Conservation (phyloP, 805 yeast species). For the Jamesozyma piceae region DNA sequence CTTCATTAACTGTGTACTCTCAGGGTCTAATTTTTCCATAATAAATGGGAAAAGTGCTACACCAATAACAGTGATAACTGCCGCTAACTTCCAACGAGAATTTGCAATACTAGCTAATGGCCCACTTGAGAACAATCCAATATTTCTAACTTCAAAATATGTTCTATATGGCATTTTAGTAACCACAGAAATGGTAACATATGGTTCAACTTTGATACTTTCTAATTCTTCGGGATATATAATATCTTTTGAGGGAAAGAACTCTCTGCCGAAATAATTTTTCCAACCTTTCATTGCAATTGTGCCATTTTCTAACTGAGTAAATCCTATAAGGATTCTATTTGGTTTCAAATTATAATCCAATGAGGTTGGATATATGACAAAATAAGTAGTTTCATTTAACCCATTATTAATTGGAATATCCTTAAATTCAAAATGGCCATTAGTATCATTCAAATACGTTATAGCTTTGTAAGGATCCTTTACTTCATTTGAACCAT, state of each 20-base stretch:
- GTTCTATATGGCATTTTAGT: constrained; percentile 26
- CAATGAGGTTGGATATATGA: constrained; percentile 21
- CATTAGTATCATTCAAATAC: constrained; percentile 12
- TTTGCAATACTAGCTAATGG: constrained; percentile 31
- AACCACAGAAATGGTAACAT: constrained; percentile 19
- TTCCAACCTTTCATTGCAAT: constrained; percentile 17
- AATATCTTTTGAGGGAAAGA: constrained; percentile 28
- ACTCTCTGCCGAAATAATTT: constrained; percentile 29
- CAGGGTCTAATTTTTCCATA: constrained; percentile 36
- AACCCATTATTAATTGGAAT: constrained; percentile 21
- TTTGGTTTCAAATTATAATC: constrained; percentile 29
- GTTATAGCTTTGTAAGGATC: constrained; percentile 11
- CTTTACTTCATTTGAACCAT: constrained; percentile 10
- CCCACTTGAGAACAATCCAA: constrained; percentile 30
- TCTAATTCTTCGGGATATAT: constrained; percentile 25
- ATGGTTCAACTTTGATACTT: constrained; percentile 13
- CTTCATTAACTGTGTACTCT: constrained; percentile 29
- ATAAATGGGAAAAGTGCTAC: constrained; percentile 28
- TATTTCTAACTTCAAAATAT: constrained; percentile 29
- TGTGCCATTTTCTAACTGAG: constrained; percentile 14
- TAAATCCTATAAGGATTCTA: constrained; percentile 24
- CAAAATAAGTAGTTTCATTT: constrained; percentile 24
- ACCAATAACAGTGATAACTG: constrained; percentile 22
- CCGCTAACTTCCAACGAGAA: constrained; percentile 32
- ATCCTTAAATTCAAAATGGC: constrained; percentile 22